phyloP scores from a whole-genome alignment of 2,329 filamentous ascomycete species.

The Epichloe baconii region DNA sequence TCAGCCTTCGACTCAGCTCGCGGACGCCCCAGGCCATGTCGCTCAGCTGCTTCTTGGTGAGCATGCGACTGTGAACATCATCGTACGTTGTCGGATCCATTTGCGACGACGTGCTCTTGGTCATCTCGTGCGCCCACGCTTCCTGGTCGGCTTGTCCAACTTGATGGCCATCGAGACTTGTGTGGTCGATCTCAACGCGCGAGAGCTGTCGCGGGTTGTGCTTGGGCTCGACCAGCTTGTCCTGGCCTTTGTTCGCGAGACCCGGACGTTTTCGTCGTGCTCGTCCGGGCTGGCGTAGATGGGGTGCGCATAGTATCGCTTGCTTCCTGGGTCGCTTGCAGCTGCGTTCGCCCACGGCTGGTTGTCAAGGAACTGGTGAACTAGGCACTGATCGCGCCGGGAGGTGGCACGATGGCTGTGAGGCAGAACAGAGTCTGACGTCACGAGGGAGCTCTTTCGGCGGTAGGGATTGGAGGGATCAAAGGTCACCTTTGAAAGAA shows the following conservation, averaged over 20 bases:
- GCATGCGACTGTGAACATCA: conserved; percentile 49
- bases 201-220: conserved; percentile 9
- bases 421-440: conserved; percentile 30
- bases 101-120: conserved; percentile 28
- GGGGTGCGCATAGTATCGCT: conserved; percentile 18
- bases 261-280: conserved; percentile 9
- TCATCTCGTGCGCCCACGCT: conserved; percentile 38
- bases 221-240: conserved; percentile 13
- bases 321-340: conserved; percentile 14
- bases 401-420: conserved; percentile 12
- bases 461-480: conserved; percentile 47
- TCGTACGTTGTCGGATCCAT: conserved; percentile 24
- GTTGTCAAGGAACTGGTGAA: conserved; percentile 50
- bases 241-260: conserved; percentile 7
- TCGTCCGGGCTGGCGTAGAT: conserved; percentile 11
- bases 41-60: conserved; percentile 88
- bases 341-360: conserved; percentile 29
- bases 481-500: conserved; percentile 41
- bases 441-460: conserved; percentile 52
- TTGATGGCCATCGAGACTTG: conserved; percentile 27
- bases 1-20: conserved; percentile 74
- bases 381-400: conserved; percentile 44
- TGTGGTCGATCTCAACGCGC: conserved; percentile 24
- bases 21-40: conserved; percentile 97
- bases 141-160: conserved; percentile 44